A percentile compares a stretch with the other conserved stretches of the same genome.
These are phyloP conservation scores for Cicer chorassanicum DNA, from an alignment of 306 rosid species.

Conservation along the genomic window DNA sequence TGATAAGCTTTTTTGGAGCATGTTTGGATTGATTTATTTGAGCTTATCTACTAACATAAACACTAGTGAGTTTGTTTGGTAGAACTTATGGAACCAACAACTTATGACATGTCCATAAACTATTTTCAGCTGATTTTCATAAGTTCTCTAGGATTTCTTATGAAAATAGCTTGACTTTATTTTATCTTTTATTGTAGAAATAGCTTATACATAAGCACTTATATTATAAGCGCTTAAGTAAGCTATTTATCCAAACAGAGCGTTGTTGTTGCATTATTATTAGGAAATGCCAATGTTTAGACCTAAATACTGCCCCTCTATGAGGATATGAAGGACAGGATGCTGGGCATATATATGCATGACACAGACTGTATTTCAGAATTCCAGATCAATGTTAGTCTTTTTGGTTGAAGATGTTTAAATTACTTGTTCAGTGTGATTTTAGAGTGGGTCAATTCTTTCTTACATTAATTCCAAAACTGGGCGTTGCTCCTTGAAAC, in stretches of 20 bases:
- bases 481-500: slow-evolving; percentile 13
- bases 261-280: not conserved
- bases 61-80: too few species aligned
- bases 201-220: too few species aligned
- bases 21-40: too few species aligned
- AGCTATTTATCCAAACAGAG: too few species aligned
- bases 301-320: not conserved
- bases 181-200: too few species aligned
- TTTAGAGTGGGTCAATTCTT: slow-evolving; percentile 2
- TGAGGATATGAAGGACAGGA: not conserved
- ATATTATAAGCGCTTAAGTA: too few species aligned
- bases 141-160: too few species aligned
- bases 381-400: not conserved
- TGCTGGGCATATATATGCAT: not conserved
- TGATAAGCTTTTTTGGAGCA: not conserved
- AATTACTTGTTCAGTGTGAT: not conserved
- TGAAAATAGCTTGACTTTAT: too few species aligned
- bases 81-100: too few species aligned
- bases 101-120: too few species aligned
- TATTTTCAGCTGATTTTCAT: too few species aligned
- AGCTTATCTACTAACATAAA: too few species aligned
- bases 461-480: slow-evolving; percentile 1
- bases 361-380: not conserved
- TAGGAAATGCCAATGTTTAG: slow-evolving; percentile 24
- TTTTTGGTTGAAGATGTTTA: slow-evolving; percentile 20